Evolutionary conservation across 1,284 basidiomycete genomes (phyloP).

Genomic region (Termitomyces sp.): DNA sequence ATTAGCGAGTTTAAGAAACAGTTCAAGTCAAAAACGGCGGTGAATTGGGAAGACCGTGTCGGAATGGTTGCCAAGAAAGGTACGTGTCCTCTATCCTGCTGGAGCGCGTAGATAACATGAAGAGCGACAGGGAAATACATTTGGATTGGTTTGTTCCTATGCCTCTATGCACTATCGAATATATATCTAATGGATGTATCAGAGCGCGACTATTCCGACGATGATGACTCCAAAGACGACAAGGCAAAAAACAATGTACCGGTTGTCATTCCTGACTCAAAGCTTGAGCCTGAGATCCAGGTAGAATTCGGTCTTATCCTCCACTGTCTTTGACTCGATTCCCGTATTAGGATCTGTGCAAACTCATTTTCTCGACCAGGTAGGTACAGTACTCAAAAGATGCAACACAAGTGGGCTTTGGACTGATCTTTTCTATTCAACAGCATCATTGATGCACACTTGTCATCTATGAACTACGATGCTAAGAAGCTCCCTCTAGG

Average conservation of each 20-base stretch:
- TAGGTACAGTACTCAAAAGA: slow-evolving; percentile 21
- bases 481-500: slow-evolving; percentile 65
- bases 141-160: slow-evolving; percentile 43
- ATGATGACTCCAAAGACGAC: slow-evolving; percentile 36
- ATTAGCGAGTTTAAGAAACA: slow-evolving; percentile 56
- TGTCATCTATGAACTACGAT: slow-evolving; percentile 70
- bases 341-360: slow-evolving; percentile 39
- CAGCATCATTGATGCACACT: slow-evolving; percentile 50
- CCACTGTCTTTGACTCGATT: neutral
- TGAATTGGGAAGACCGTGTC: slow-evolving; percentile 47
- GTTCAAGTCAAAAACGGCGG: slow-evolving; percentile 52
- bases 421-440: neutral
- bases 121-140: slow-evolving; percentile 50
- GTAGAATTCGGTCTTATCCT: slow-evolving; percentile 21
- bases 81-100: slow-evolving; percentile 19
- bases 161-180: neutral
- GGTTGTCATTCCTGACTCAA: slow-evolving; percentile 44
- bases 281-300: slow-evolving; percentile 44
- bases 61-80: slow-evolving; percentile 54
- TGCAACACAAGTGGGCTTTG: neutral
- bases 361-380: slow-evolving; percentile 54
- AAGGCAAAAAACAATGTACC: slow-evolving; percentile 35
- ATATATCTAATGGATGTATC: neutral
- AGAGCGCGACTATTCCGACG: slow-evolving; percentile 52
- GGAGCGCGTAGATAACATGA: neutral